Evolutionary conservation across 192 early-diverging fungal species (phyloP), one percentile per base, ranked within the genome.

Genomic region (Backusella macrospora): DNA sequence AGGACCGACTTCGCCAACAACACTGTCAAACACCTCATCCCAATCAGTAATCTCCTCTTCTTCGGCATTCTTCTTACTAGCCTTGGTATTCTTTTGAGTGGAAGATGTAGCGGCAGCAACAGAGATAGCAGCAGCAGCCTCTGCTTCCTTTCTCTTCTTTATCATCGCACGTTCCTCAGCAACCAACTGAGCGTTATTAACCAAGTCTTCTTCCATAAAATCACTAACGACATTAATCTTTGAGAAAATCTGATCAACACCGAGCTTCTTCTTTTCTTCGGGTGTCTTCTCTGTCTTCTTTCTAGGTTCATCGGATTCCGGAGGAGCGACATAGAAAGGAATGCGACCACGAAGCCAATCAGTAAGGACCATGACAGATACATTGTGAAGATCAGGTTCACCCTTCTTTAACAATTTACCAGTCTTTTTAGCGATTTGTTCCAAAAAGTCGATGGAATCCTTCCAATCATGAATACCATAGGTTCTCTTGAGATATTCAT

Each of bases 301-400:
- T 4, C 70, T 49, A 5, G 76, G 71, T n/a, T 46, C 68, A 7
- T 43, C 80, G 18, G 68, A 65, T 47, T 87, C 84, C 34, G 95
- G 93, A 45, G 98, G 98, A 21, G 90, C 82, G 3, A 90, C 88
- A 80, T 93, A 99, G 86, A 92, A 98, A 29, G 98, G 98, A 78
- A 99, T 94, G 77, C 95, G 95, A 21, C 98, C 98, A 52, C 98
- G 91, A 49, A 98, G 80, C 96, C 96, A 99, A 84, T 99, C 98
- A 84, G 97, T 99, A 75, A 99, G 85, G 10, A 99, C 89, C 96
- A 98, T 99, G 80, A 96, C 96, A 42, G 98, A 91, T 14, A 97
- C 94, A 23, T 92, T 92, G 14, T 86, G 83, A 42, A 97, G 43
- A 83, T 99, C 95, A n/a, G 98, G 92, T 74, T 99, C 98, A 13